Evolutionary conservation across 2,329 filamentous ascomycete genomes (phyloP).

Genomic region (Penicillium sp.): DNA sequence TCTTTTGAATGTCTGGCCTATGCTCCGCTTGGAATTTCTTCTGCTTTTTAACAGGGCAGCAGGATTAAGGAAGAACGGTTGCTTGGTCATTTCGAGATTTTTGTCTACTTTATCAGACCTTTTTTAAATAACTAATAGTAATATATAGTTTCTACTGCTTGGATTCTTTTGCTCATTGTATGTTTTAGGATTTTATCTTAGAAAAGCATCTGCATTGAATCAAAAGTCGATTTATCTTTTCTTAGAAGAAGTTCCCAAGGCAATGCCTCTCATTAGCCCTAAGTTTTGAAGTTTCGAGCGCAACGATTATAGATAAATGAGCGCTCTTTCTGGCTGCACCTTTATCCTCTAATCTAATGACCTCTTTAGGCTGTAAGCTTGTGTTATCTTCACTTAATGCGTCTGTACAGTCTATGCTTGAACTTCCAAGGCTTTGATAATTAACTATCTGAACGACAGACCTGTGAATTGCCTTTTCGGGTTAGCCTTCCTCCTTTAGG

Average conservation of each 20-base stretch:
- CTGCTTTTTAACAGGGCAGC: conserved; percentile 1
- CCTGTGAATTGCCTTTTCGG: too few species aligned
- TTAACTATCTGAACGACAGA: too few species aligned
- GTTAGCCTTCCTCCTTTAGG: too few species aligned
- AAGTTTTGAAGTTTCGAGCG: too few species aligned
- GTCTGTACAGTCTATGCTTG: neutral
- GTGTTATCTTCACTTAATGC: neutral
- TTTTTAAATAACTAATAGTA: conserved; percentile 19
- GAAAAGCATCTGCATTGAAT: neutral
- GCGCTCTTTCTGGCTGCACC: neutral
- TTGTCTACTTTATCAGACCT: conserved; percentile 9
- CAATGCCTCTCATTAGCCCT: neutral
- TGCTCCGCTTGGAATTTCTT: conserved; percentile 11
- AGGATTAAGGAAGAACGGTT: conserved; percentile 7
- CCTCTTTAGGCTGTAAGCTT: neutral
- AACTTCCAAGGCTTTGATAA: neutral
- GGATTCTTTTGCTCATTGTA: neutral
- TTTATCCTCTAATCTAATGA: neutral
- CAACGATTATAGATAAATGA: neutral
- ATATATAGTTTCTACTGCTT: conserved; percentile 14
- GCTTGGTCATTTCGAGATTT: conserved; percentile 23
- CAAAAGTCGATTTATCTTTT: neutral
- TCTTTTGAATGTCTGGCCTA: conserved; percentile 7
- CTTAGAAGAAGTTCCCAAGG: neutral
- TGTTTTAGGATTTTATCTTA: neutral